These are phyloP conservation scores for Solanum piurae DNA, from an alignment of 257 asterid genomes.

Conservation along the genomic window DNA sequence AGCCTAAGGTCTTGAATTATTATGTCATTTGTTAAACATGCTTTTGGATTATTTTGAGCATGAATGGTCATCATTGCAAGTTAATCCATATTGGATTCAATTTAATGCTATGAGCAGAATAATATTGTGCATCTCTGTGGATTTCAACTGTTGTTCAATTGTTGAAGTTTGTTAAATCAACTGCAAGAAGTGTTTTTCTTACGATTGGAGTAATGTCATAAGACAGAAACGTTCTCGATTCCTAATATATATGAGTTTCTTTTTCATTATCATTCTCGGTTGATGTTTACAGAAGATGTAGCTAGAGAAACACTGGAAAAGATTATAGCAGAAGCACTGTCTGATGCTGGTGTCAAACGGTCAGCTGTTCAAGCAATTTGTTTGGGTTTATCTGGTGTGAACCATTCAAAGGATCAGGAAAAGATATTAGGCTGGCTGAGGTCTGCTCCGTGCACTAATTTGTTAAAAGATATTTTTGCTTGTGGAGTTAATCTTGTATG, in stretches of 20 bases:
- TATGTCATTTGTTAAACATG: background rate
- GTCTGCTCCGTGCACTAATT: conserved; percentile 15
- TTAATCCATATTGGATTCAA: background rate
- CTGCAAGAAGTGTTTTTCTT: background rate
- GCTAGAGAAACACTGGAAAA: conserved; percentile 67
- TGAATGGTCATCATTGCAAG: background rate
- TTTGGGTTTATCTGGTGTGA: conserved; percentile 92
- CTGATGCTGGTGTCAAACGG: conserved; percentile 47
- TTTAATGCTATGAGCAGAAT: background rate
- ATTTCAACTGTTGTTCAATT: background rate
- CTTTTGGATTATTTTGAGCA: background rate
- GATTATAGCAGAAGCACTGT: conserved; percentile 66
- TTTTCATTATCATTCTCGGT: background rate
- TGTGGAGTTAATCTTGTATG: conserved; percentile 2
- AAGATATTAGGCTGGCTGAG: conserved; percentile 76
- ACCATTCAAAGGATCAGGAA: conserved; percentile 72
- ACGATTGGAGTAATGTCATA: background rate
- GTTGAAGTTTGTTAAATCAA: background rate
- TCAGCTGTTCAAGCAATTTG: conserved; percentile 76
- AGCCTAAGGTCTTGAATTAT: background rate
- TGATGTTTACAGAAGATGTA: conserved; percentile 40
- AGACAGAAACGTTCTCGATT: background rate
- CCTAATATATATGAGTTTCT: background rate
- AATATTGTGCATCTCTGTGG: background rate
- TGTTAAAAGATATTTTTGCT: background rate